Evolutionary conservation across 495 filamentous ascomycete genomes (phyloP), one percentile per base, ranked within the genome.

Genomic region (Hypoxylon crocopeplum): DNA sequence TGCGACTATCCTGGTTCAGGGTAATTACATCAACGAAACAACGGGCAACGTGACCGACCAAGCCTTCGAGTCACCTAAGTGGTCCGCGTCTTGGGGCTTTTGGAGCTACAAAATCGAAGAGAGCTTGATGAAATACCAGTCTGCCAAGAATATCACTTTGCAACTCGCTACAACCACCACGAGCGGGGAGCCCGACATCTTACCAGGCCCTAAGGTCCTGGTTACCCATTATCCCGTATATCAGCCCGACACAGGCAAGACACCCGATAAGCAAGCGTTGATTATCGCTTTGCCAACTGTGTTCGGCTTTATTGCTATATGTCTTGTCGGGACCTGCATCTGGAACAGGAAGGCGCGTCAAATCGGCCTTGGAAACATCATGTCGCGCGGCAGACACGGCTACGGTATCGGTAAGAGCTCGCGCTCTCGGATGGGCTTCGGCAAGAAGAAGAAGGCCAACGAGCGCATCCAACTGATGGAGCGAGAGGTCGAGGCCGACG

Each of bases 211-310:
- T 1, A 69, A 42, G 5, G 41, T 77, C 20, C 41, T 39, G 5
- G 48, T 78, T 17, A 55, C 54, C 1, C 50, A 66, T 1, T 56
- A 52, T n/a, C 69, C 68, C 6, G 60, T 44, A 1, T 53, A 51
- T 15, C 46, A 54, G 8, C 59, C 61, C 7, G 56, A 57, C 5
- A 59, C 56, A 20, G 46, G 66, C 8, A 45, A 68, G 20, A 41
- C 45, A 0, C 66, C 69, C 12, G 49, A 62, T 32, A 66, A 60
- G 12, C 20, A 39, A 2, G 73, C 68, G 3, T 57, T 79, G 10
- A 69, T 68, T 30, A 75, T 80, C 34, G 77, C 67, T 1, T 59
- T 80, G 15, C 77, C 77, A 1, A 66, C 69, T 33, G 62, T 78
- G 3, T 41, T 78, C 7, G 74, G 72, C 7, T 66, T 75, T 37